Base-by-base conservation (phyloP, 345 rosid species). In the Eucalyptus regnans region DNA sequence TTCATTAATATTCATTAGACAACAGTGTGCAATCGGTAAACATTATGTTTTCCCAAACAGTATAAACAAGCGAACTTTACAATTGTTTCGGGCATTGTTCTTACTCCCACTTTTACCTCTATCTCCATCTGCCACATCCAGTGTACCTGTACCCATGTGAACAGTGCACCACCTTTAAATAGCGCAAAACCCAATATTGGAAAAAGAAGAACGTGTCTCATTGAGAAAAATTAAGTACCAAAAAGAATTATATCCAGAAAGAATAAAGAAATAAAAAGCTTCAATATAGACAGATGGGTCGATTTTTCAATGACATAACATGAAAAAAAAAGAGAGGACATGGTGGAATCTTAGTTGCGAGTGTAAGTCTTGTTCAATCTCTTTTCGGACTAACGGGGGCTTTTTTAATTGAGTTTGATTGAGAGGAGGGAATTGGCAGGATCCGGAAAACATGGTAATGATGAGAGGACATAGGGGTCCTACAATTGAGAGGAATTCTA, bases 391-490 rank as follows among this genome's bases (percentile, higher is more conserved):
- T 85, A 86, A 86, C 6, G 48, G 31, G 84, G 29, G 84, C 84
- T 41, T 49, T 49, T 48, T 48, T 33, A 86, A 48, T 60, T 5
- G 83, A 37, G 52, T 88, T 50, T 79, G 90, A 90, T 56, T 56
- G 66, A 46, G 64, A 56, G 51, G 85, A 46, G 87, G 49, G 79
- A 76, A 88, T 89, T 91, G 93, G 94, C 95, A 93, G 92, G 94
- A 93, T 94, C 95, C 96, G 94, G 94, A 94, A 94, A 94, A 93
- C 95, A 92, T 89, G 92, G 93, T 31, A 91, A 91, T 50, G 90
- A 81, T 88, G 91, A 88, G 92, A 88, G 86, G 88, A 64, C 48
- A 51, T 37, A 91, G 6, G 58, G 90, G 93, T 44, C 91, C 94
- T 89, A 88, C 91, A 56, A 56, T 52, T 41, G 84, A 41, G 84